Conservation (phyloP, 2,329 filamentous ascomycete genomes). For the Cladosporium sp. region DNA sequence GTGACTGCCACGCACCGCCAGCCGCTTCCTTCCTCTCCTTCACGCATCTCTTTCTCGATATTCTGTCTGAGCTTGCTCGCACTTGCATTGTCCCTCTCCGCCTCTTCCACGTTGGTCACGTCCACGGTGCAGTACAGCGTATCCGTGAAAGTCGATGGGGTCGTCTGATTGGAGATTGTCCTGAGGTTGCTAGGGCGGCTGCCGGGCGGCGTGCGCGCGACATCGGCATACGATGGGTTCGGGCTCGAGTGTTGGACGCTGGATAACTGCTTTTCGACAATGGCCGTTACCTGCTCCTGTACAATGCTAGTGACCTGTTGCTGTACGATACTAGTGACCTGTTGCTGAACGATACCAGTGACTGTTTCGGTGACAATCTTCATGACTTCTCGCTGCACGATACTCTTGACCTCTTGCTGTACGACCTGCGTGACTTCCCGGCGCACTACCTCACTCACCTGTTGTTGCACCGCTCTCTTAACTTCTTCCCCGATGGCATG, state of each 20-base stretch:
- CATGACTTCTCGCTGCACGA: not conserved
- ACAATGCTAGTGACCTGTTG: conserved; percentile 2
- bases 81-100: conserved; percentile 10
- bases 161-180: conserved; percentile 5
- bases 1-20: conserved; percentile 14
- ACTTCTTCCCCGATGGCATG: not conserved
- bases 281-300: conserved; percentile 8
- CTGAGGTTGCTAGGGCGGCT: conserved; percentile 12
- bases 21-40: not conserved
- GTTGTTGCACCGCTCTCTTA: not conserved
- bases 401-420: not conserved
- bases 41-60: conserved; percentile 13
- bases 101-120: conserved; percentile 12
- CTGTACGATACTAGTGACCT: conserved; percentile 4
- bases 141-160: conserved; percentile 3
- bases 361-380: not conserved
- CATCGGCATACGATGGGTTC: conserved; percentile 5
- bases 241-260: not conserved
- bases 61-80: conserved; percentile 3
- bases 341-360: not conserved
- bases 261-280: not conserved
- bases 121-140: conserved; percentile 14
- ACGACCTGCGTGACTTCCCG: not conserved
- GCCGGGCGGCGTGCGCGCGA: conserved; percentile 5
- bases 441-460: not conserved